A percentile compares a stretch with the other conserved stretches of the same genome.
Conservation (phyloP, 495 filamentous ascomycete genomes). For the Podospora appendiculata region DNA sequence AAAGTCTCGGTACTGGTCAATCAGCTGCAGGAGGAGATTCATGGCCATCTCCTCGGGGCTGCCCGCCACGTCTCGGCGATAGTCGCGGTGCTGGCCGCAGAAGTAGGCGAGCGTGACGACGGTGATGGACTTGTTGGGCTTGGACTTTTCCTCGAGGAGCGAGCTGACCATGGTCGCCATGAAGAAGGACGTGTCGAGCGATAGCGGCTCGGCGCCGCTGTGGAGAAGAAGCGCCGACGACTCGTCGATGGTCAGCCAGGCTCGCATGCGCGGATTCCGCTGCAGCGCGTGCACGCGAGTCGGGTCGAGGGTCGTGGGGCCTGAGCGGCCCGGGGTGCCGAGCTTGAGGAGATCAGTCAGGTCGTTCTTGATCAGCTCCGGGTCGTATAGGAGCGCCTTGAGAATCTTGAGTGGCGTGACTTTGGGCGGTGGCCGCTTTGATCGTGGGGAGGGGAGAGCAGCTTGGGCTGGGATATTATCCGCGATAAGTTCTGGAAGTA, state of each 20-base stretch:
- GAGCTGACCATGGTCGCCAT: slow-evolving; percentile 1
- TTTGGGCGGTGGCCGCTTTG: too few species aligned
- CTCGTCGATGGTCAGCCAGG: slow-evolving; percentile 9
- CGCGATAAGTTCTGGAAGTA: not conserved
- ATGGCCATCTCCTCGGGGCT: slow-evolving; percentile 4
- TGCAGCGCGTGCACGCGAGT: slow-evolving; percentile 3
- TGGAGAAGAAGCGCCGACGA: slow-evolving; percentile 8
- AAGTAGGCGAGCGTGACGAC: slow-evolving; percentile 8
- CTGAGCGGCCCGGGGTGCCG: not conserved
- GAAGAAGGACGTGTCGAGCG: slow-evolving; percentile 1
- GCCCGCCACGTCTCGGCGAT: not conserved
- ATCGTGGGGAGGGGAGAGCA: not conserved
- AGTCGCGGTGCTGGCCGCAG: slow-evolving; percentile 7
- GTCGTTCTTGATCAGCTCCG: not conserved
- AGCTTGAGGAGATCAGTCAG: not conserved
- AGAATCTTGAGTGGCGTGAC: not conserved
- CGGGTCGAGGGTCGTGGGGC: slow-evolving; percentile 4
- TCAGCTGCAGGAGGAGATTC: slow-evolving; percentile 8
- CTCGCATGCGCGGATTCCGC: slow-evolving; percentile 3
- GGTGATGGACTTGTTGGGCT: not conserved
- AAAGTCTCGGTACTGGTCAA: slow-evolving; percentile 1
- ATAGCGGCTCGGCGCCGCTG: not conserved
- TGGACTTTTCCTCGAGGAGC: not conserved
- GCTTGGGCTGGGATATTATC: not conserved
- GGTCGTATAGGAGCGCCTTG: not conserved